Base-by-base conservation (phyloP, 768 basidiomycete species). In the Guyanaporus albipodus region DNA sequence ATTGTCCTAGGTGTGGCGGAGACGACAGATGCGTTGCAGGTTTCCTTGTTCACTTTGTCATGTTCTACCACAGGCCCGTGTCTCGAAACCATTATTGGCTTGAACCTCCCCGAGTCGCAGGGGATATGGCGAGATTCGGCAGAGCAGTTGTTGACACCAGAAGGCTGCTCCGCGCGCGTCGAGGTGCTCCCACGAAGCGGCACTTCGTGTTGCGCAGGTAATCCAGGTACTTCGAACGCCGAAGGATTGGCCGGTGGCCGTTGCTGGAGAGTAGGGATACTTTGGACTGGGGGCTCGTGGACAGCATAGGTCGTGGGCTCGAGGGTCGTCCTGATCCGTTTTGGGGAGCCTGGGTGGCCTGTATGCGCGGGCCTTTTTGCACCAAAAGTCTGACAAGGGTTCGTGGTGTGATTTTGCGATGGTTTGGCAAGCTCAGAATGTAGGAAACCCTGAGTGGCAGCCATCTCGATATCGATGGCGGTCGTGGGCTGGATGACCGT, bases 311-410 rank as follows among this genome's bases (percentile, higher is more conserved):
- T 22, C 12, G 42, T 26, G 21, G 46, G 6, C n/a, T 39, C 18
- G 29, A 40, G 45, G 18, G 36, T 47, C 14, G 44, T 28, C 44
- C 29, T 56, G 10, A 18, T 39, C 31, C 53, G 55, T 45, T 64
- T 63, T 8, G 32, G 32, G 9, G 49, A 29, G 8, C n/a, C 37
- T 23, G 55, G 38, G 23, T 21, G 24, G 29, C 38, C 40, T 63
- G 34, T 61, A 56, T 56, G 59, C 59, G 51, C 53, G 1, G 39
- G 39, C 22, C 50, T 53, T 51, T 62, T 64, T 40, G 49, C 26
- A 27, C 38, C 15, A 1, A 38, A 27, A 11, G 38, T 2, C 32
- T 55, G 31, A 24, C 23, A 31, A 8, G 37, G 38, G 21, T n/a
- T 41, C 12, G 38, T 17, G 11, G 23, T 17, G 18, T 6, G 42